Base-by-base conservation (phyloP, 805 yeast genomes). In the Saccharomyces mikatae region DNA sequence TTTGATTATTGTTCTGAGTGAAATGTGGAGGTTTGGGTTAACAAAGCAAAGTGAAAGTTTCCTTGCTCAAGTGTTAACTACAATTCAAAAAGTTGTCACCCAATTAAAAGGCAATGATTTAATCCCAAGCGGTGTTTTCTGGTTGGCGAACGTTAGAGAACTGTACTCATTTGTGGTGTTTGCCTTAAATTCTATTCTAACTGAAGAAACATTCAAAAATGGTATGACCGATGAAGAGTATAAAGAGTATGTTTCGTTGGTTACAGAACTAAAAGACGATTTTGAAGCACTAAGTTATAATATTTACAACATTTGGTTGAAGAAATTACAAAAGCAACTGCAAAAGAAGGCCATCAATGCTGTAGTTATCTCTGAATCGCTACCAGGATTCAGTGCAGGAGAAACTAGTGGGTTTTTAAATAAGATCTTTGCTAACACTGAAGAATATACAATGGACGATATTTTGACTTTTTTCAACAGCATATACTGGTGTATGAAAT, bases 21-120 rank as follows among this genome's bases (percentile, higher is more conserved):
- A 94, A 71, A 90, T 94, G 98, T 94, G 99, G 99, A 81, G 98
- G 72, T 77, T 92, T 49, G 98, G 98, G 1, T 80, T 90, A 64
- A 89, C 97, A 14, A 83, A 86, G 60, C 97, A 92, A 71, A 84
- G 92, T 67, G 98, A 94, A 74, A 84, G 83, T 54, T 87, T 94
- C 67, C 75, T 94, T 58, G 97, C 97, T 49, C 91, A 87, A 68
- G 95, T 90, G 2, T 78, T 92, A 68, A 81, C 88, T 29, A 86
- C 87, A 1, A 89, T 94, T 61, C 98, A 92, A 74, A 82, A 81
- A 51, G 84, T 87, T 57, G 96, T 92, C 17, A 79, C 87, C 51
- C 73, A 77, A n/a, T 77, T 86, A 66, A 86, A 85, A 61, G 96
- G 92, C 54, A 96, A 87, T 56, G 95, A 88, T 61, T 83, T 89